These are phyloP conservation scores for Phoma sp. DNA, from an alignment of 2,329 filamentous ascomycete species.

Conservation along the genomic window DNA sequence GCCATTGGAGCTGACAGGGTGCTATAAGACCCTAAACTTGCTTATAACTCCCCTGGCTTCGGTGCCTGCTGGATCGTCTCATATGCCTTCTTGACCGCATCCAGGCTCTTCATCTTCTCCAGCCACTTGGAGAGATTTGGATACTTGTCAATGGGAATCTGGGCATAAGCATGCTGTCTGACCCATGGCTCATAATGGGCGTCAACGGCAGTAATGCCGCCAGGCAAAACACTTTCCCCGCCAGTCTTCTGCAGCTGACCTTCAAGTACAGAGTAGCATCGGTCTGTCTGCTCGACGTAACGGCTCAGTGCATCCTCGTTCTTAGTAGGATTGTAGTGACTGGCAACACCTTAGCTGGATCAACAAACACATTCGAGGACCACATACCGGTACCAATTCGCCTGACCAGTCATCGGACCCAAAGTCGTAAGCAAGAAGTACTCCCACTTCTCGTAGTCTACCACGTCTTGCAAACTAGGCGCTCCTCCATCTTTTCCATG, in stretches of 20 bases:
- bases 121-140: slow-evolving; percentile 68
- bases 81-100: slow-evolving; percentile 22
- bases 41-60: slow-evolving; percentile 45
- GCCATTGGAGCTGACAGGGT: no score
- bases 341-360: not conserved
- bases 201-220: slow-evolving; percentile 11
- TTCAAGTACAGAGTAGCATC: slow-evolving; percentile 10
- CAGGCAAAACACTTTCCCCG: slow-evolving; percentile 9
- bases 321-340: slow-evolving; percentile 10
- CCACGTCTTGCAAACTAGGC: slow-evolving; percentile 2
- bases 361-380: no score
- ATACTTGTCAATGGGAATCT: slow-evolving; percentile 57
- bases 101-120: slow-evolving; percentile 35
- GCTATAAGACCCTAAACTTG: no score
- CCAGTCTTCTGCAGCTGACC: slow-evolving; percentile 11
- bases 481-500: not conserved
- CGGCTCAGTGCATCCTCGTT: slow-evolving; percentile 15
- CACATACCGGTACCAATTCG: slow-evolving; percentile 13
- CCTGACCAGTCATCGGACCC: slow-evolving; percentile 15
- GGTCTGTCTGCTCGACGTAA: slow-evolving; percentile 14
- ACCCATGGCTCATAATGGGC: slow-evolving; percentile 16
- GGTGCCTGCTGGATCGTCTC: slow-evolving; percentile 55
- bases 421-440: slow-evolving; percentile 13
- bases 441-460: slow-evolving; percentile 16
- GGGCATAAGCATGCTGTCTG: slow-evolving; percentile 12